Base-by-base conservation (phyloP, 805 yeast species). In the Kluyveromyces lactis region DNA sequence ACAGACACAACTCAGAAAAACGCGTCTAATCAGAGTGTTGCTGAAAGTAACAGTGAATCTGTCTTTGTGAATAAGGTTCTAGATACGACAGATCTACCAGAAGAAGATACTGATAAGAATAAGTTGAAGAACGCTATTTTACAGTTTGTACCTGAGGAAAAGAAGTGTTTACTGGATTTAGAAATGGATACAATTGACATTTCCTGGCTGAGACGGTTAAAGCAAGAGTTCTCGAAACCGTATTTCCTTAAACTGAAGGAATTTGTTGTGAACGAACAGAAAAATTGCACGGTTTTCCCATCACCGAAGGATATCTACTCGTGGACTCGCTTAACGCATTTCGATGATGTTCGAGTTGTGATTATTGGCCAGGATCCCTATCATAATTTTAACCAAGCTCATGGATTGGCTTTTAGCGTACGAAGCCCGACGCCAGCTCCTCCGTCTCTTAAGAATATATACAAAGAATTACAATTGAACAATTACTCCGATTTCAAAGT, bases 351-450 rank as follows among this genome's bases (percentile, higher is more conserved):
- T 15, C 79, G 77, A 52, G 92, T 90, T 19, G 72, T 92, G 1
- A 73, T 92, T 10, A 66, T 92, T 33, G 98, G 98, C 1, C 98
- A 92, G 59, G 98, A 92, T 58, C 98, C 98, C 0, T 92, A 92
- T 58, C 98, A 92, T 60, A 86, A 87, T 58, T 62, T 62, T 50
- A 83, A 84, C 56, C 98, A 92, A 60, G 98, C 98, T 0, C 98
- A 92, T 55, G 98, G 98, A 0, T 65, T 92, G 21, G 97, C 98
- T 3, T 92, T 92, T 51, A 83, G 94, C 16, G 97, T 92, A 1
- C 71, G 77, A 41, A 81, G 83, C 24, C 95, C 95, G 1, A 79
- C 86, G 1, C 76, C 77, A 1, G 82, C 92, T 2, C 97, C 98
- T 0, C 92, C 94, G 1, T 86, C 96, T 1, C 66, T 92, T 42